A percentile compares a stretch with the other conserved stretches of the same genome.
Evolutionary conservation across 2,329 filamentous ascomycete species (phyloP).

Genomic region (Blastomyces percursus): DNA sequence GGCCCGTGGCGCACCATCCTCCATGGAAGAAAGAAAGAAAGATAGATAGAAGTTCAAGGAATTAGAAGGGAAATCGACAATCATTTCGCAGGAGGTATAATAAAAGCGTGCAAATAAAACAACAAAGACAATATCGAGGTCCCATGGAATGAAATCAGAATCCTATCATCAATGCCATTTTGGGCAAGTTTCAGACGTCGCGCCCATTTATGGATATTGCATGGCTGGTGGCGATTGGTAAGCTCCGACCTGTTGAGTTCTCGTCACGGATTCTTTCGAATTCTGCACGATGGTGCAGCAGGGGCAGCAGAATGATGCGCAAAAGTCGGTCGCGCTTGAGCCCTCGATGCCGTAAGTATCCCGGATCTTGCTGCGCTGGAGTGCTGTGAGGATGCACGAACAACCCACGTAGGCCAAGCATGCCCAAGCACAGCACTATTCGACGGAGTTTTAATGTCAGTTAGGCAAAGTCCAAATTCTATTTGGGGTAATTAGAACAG

Average conservation of each 20-base stretch:
- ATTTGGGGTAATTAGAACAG: neutral
- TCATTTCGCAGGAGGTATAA: slow-evolving; percentile 3
- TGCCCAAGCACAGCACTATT: slow-evolving; percentile 28
- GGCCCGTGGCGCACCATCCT: neutral
- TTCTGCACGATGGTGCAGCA: slow-evolving; percentile 50
- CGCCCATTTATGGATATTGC: slow-evolving; percentile 11
- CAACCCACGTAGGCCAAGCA: slow-evolving; percentile 23
- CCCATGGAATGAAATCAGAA: neutral
- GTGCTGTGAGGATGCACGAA: slow-evolving; percentile 37
- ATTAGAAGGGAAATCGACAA: neutral
- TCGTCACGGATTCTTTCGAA: slow-evolving; percentile 41
- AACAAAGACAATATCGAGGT: neutral
- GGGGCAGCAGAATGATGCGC: slow-evolving; percentile 43
- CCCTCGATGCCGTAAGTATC: slow-evolving; percentile 45
- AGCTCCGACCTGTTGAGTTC: slow-evolving; percentile 13
- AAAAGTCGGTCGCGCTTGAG: slow-evolving; percentile 40
- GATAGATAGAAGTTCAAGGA: no score
- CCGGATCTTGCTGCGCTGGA: slow-evolving; percentile 46
- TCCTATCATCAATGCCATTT: neutral
- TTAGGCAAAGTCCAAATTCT: neutral
- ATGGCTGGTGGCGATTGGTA: slow-evolving; percentile 21
- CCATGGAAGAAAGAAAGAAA: neutral
- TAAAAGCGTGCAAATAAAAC: neutral
- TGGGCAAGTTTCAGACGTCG: neutral
- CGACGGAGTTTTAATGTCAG: neutral